Evolutionary conservation across 208 protist species (phyloP).

Genomic region (Acanthamoeba triangularis): DNA sequence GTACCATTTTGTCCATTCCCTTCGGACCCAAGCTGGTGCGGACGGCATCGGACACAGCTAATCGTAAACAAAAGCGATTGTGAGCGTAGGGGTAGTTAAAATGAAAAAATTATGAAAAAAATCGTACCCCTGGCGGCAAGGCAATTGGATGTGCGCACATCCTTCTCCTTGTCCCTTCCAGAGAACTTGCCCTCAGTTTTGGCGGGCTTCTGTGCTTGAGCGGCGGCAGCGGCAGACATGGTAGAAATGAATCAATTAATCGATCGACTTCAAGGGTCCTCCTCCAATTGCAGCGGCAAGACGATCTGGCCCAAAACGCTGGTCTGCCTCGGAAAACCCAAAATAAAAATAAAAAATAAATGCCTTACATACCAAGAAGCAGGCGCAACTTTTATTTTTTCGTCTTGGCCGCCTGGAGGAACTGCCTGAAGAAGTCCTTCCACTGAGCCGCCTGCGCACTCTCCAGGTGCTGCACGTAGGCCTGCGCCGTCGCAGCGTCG

Average conservation of each 20-base stretch:
- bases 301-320: neutral
- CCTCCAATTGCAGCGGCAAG: neutral
- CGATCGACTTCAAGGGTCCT: neutral
- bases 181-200: constrained; percentile 61
- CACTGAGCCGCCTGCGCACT: constrained; percentile 39
- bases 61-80: neutral
- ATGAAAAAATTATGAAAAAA: neutral
- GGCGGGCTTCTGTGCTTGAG: constrained; percentile 67
- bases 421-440: constrained; percentile 65
- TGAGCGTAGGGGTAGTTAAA: neutral
- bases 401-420: constrained; percentile 8
- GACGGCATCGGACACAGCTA: constrained; percentile 98
- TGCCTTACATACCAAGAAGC: too few relatives aligned
- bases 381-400: too few relatives aligned
- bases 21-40: constrained; percentile 99
- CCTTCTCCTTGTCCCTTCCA: constrained; percentile 93
- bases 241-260: neutral
- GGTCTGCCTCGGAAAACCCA: too few relatives aligned
- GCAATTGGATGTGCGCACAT: constrained; percentile 96
- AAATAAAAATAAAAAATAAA: too few relatives aligned
- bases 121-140: constrained; percentile 93
- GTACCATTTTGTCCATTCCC: constrained; percentile 99
- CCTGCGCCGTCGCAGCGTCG: constrained; percentile 19
- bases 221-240: constrained; percentile 57
- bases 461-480: constrained; percentile 41